Base-by-base conservation (phyloP, 2,329 filamentous ascomycete genomes). In the Ilyonectria robusta region DNA sequence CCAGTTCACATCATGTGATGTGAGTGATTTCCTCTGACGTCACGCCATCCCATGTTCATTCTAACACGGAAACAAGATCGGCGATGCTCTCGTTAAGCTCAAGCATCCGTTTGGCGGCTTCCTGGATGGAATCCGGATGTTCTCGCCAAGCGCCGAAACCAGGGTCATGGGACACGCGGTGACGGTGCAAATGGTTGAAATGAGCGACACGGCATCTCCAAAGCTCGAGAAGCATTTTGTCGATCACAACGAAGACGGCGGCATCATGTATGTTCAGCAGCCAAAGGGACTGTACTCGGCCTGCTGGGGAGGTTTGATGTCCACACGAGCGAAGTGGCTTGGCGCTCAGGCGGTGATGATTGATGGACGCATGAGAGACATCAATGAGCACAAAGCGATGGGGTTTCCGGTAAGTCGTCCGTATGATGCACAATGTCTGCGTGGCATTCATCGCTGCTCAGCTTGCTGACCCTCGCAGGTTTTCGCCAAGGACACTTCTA, bases 301-400 rank as follows among this genome's bases (percentile, higher is more conserved):
- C 4, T 78, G 76, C 61, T 79, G 75, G 75, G 77, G 77, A 53
- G 69, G 70, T 0, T 65, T 78, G 15, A 78, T 78, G 77, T 76
- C 76, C 1, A 78, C 75, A 2, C 68, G 77, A 2, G 77, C 77
- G 10, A 69, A 76, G 40, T 72, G 67, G 2, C 67, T 78, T 0
- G 75, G 77, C 0, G 75, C 77, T 0, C 47, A 70, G n/a, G 77
- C 72, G 2, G 74, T 74, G 3, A 64, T 78, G 1, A 63, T 78
- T 23, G 76, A 78, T 50, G 77, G 77, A 2, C 67, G 71, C n/a
- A 66, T 77, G 42, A 67, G 77, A 35, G 77, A 78, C 48, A 62
- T 78, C 2, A 70, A 68, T n/a, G 77, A 79, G 29, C 77, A 79
- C 47, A 69, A 69, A 3, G 72, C 76, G 26, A 59, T 74, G 23